phyloP scores from a whole-genome alignment of 495 filamentous ascomycete genomes.

The Penicillium simplicissimum region DNA sequence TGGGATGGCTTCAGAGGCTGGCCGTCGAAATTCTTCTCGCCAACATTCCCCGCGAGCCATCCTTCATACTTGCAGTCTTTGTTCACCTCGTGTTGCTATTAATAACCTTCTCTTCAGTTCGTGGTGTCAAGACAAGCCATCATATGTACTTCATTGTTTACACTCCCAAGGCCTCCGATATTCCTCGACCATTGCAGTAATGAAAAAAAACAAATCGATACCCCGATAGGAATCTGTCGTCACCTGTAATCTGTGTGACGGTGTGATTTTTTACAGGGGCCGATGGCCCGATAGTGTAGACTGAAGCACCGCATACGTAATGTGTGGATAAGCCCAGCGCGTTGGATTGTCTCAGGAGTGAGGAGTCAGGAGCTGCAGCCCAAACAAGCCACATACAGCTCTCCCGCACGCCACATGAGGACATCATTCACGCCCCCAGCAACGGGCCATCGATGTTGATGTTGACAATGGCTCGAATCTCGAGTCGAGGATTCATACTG shows the following conservation, averaged over 20 bases:
- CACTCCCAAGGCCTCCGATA: not conserved
- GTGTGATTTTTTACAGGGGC: no score
- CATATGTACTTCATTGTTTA: not conserved
- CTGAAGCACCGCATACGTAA: conserved; percentile 20
- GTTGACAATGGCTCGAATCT: not conserved
- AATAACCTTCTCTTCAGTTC: not conserved
- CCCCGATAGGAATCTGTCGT: not conserved
- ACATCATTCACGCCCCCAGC: not conserved
- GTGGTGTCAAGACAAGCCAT: not conserved
- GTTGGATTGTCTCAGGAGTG: conserved; percentile 19
- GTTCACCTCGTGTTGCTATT: not conserved
- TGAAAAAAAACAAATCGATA: not conserved
- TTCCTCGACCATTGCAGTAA: not conserved
- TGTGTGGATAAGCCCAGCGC: conserved; percentile 11
- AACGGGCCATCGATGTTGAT: not conserved
- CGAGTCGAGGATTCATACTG: not conserved
- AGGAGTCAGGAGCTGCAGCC: no score
- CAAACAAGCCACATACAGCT: conserved; percentile 17
- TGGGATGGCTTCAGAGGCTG: not conserved
- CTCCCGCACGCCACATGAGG: conserved; percentile 14
- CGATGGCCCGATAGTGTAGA: not conserved
- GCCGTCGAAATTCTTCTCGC: not conserved
- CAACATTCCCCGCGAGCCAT: conserved; percentile 9
- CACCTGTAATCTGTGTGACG: conserved; percentile 1
- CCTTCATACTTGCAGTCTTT: conserved; percentile 16